Evolutionary conservation across 768 basidiomycete species (phyloP).

Genomic region (Pleurotus giganteus): DNA sequence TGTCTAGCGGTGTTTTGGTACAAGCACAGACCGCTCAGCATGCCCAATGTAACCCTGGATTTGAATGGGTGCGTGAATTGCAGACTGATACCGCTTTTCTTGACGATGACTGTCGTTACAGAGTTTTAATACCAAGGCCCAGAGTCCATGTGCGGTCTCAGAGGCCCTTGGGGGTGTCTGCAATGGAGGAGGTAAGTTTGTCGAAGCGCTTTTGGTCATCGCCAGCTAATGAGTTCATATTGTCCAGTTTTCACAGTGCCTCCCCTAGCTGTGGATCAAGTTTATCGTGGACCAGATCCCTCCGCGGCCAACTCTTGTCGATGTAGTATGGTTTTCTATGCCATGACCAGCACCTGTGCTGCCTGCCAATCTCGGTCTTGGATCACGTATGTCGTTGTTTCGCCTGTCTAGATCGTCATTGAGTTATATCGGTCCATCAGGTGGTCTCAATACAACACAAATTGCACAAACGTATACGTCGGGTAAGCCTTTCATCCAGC

Average conservation of each 20-base stretch:
- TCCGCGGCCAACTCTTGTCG: constrained; percentile 37
- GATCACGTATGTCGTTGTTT: constrained; percentile 22
- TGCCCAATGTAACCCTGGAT: not conserved
- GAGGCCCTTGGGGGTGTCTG: constrained; percentile 43
- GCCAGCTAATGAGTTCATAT: constrained; percentile 1
- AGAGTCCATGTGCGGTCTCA: constrained; percentile 46
- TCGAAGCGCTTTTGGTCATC: constrained; percentile 2
- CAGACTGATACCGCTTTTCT: not conserved
- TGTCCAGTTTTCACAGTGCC: constrained; percentile 33
- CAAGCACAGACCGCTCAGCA: constrained; percentile 2
- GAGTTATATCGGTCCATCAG: constrained; percentile 25
- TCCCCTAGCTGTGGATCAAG: constrained; percentile 24
- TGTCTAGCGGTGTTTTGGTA: not conserved
- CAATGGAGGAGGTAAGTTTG: constrained; percentile 35
- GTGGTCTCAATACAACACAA: constrained; percentile 45
- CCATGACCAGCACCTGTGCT: constrained; percentile 50
- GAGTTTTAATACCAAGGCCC: constrained; percentile 42
- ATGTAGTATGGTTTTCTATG: constrained; percentile 54
- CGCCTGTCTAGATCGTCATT: not conserved
- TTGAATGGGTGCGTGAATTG: constrained; percentile 4
- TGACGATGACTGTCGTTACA: constrained; percentile 14
- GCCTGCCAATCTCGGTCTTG: constrained; percentile 40
- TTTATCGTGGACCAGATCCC: constrained; percentile 36
- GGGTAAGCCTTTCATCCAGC: constrained; percentile 20
- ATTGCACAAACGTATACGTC: constrained; percentile 43